A percentile compares a stretch with the other conserved stretches of the same genome.
phyloP scores from a whole-genome alignment of 2,329 filamentous ascomycete species.

The Diaporthe sp. region DNA sequence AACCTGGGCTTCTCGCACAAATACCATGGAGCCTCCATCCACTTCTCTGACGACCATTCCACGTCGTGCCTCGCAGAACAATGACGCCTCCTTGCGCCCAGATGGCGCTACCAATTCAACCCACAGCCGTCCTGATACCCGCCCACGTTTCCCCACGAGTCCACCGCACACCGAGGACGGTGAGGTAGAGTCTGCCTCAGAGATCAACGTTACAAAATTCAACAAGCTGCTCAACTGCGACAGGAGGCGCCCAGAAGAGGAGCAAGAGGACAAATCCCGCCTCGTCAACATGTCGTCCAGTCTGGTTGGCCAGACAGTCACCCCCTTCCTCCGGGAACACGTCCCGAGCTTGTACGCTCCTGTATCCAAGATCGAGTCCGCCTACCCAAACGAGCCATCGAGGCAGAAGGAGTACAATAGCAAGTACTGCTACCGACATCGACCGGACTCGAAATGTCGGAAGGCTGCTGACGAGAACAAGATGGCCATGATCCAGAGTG shows the following conservation, averaged over 20 bases:
- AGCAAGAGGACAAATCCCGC: slow-evolving; percentile 62
- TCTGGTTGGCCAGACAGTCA: slow-evolving; percentile 82
- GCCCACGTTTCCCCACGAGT: slow-evolving; percentile 36
- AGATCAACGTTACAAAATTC: slow-evolving; percentile 31
- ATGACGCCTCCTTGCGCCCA: slow-evolving; percentile 33
- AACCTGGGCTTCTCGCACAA: slow-evolving; percentile 30
- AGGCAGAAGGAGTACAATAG: slow-evolving; percentile 69
- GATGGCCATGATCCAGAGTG: slow-evolving; percentile 94
- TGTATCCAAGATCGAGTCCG: slow-evolving; percentile 66
- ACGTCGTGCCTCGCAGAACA: slow-evolving; percentile 36
- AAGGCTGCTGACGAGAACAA: slow-evolving; percentile 94
- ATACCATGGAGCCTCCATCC: slow-evolving; percentile 40
- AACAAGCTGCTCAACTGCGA: slow-evolving; percentile 62
- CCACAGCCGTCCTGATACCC: slow-evolving; percentile 30
- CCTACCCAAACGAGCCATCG: slow-evolving; percentile 59
- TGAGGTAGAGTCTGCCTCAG: slow-evolving; percentile 34
- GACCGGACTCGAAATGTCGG: slow-evolving; percentile 93
- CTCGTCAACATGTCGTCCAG: slow-evolving; percentile 72
- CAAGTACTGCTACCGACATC: slow-evolving; percentile 95
- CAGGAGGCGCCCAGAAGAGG: slow-evolving; percentile 63
- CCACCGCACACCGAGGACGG: slow-evolving; percentile 47
- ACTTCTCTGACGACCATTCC: slow-evolving; percentile 31
- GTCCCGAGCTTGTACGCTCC: slow-evolving; percentile 92
- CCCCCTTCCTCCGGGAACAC: slow-evolving; percentile 90
- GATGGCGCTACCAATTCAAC: slow-evolving; percentile 28